phyloP scores from a whole-genome alignment of 2,329 filamentous ascomycete genomes.

The Talaromyces islandicus region DNA sequence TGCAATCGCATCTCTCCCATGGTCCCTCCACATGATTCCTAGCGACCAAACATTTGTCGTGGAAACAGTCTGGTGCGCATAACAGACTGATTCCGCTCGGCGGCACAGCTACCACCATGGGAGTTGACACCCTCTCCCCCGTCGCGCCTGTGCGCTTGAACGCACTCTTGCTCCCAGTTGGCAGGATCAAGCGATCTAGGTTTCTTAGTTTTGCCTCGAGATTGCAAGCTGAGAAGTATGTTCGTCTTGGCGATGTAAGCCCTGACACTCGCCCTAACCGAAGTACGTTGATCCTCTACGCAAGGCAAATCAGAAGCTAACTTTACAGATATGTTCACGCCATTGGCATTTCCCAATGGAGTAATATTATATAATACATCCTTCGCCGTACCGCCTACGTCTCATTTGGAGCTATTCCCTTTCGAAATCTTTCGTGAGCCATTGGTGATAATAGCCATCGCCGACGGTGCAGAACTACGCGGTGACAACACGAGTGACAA shows the following conservation, averaged over 20 bases:
- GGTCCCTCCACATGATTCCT: conserved; percentile 18
- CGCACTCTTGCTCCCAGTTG: conserved; percentile 79
- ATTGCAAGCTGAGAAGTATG: conserved; percentile 71
- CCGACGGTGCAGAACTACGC: conserved; percentile 68
- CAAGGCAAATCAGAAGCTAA: conserved; percentile 2
- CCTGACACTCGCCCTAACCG: conserved; percentile 78
- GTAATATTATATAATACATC: conserved; percentile 84
- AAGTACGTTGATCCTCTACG: conserved; percentile 53
- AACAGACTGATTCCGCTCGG: conserved; percentile 26
- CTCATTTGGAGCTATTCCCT: conserved; percentile 72
- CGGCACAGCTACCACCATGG: conserved; percentile 60
- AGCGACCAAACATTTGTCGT: conserved; percentile 16
- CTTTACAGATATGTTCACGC: conserved; percentile 80
- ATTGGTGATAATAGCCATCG: conserved; percentile 74
- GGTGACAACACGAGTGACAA: conserved; percentile 18
- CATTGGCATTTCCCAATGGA: conserved; percentile 77
- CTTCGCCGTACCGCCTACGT: conserved; percentile 70
- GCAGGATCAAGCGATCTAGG: conserved; percentile 73
- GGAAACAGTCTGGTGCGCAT: conserved; percentile 29
- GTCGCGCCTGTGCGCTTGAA: conserved; percentile 87
- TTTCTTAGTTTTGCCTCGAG: conserved; percentile 75
- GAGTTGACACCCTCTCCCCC: conserved; percentile 81
- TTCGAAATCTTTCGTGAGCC: conserved; percentile 89
- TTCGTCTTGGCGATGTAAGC: conserved; percentile 79
- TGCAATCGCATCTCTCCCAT: not conserved